A percentile compares a stretch with the other conserved stretches of the same genome.
Conservation (phyloP, 192 early-diverging fungal species). For the Chytriomyces confervae region DNA sequence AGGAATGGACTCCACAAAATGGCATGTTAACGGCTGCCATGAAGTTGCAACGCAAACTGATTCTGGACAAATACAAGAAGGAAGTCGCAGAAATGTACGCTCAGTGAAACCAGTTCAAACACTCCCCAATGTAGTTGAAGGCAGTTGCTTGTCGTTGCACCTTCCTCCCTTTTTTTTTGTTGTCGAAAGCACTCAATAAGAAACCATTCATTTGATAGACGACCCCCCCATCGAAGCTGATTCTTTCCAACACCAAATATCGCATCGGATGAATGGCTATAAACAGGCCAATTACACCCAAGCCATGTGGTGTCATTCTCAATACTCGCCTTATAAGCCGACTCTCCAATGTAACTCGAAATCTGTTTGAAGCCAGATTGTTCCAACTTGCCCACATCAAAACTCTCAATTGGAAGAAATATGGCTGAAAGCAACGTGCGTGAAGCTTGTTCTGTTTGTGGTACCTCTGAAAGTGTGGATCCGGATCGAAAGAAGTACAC, state of each 20-base stretch:
- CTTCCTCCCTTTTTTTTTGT: too few species aligned
- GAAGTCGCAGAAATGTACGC: slow-evolving; percentile 66
- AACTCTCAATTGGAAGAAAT: background rate
- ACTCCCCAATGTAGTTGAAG: too few species aligned
- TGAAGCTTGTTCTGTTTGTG: slow-evolving; percentile 38
- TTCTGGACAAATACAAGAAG: slow-evolving; percentile 67
- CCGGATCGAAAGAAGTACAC: slow-evolving; percentile 51
- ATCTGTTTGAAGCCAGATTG: background rate
- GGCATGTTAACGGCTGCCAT: slow-evolving; percentile 76
- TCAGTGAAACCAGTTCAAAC: background rate
- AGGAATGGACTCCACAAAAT: slow-evolving; percentile 90
- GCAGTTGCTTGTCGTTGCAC: too few species aligned
- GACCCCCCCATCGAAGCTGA: too few species aligned
- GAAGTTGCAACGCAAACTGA: slow-evolving; percentile 86
- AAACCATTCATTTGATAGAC: too few species aligned
- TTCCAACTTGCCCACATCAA: background rate
- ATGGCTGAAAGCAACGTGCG: slow-evolving; percentile 49
- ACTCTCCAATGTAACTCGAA: background rate
- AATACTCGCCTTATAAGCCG: background rate
- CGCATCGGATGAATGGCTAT: too few species aligned
- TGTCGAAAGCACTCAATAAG: too few species aligned
- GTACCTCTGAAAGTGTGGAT: slow-evolving; percentile 61
- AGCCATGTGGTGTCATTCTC: too few species aligned
- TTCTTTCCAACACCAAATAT: too few species aligned
- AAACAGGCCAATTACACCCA: too few species aligned